Evolutionary conservation across 78 protist species (phyloP).

Genomic region (Diacronema lutheri): DNA sequence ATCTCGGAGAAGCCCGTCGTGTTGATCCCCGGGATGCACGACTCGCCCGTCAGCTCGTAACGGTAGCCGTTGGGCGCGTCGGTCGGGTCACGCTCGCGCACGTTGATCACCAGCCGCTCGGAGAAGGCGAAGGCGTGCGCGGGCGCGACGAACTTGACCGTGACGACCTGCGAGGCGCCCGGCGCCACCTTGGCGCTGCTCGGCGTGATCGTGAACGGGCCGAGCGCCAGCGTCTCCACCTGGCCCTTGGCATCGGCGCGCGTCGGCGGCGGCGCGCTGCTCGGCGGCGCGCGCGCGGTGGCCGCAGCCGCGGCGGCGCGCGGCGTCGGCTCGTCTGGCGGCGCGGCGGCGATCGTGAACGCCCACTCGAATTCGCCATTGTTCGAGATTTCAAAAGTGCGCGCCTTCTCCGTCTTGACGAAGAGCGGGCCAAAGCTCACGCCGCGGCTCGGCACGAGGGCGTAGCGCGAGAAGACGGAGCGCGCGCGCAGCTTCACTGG

Average conservation of each 20-base stretch:
- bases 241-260: neutral
- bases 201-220: conserved; percentile 55
- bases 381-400: conserved; percentile 63
- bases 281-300: neutral
- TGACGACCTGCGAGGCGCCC: conserved; percentile 20
- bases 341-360: neutral
- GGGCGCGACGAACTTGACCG: conserved; percentile 43
- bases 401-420: neutral
- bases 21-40: conserved; percentile 75
- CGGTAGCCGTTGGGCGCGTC: conserved; percentile 33
- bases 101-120: conserved; percentile 38
- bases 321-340: neutral
- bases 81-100: conserved; percentile 48
- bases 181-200: conserved; percentile 37
- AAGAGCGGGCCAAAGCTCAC: conserved; percentile 72
- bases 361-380: conserved; percentile 61
- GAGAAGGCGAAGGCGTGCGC: neutral
- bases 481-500: conserved; percentile 21
- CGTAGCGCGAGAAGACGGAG: conserved; percentile 39
- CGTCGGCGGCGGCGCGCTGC: neutral
- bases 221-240: conserved; percentile 31
- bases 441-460: conserved; percentile 54
- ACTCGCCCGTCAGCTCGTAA: conserved; percentile 68
- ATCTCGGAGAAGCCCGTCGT: conserved; percentile 39
- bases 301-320: neutral